These are phyloP conservation scores for Trebouxiophyceae sp. DNA, from an alignment of 163 green algal genomes.

Conservation along the genomic window DNA sequence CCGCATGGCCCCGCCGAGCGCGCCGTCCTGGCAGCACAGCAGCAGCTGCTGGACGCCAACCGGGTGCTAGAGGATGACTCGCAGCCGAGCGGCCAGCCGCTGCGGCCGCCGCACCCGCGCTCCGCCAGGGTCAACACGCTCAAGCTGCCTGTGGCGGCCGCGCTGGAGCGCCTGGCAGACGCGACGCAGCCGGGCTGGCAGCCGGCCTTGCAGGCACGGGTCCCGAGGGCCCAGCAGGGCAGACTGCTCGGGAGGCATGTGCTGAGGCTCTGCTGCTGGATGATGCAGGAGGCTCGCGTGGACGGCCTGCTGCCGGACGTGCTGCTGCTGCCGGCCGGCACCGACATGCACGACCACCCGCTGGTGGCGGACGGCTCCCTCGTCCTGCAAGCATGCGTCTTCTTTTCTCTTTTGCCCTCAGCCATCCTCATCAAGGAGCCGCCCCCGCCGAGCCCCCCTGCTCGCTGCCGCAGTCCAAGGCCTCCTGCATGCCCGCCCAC, in stretches of 20 bases:
- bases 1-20: conserved; percentile 38
- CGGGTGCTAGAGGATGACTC: no score
- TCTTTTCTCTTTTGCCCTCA: no score
- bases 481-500: conserved; percentile 83
- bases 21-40: conserved; percentile 12
- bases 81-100: no score
- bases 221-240: no score
- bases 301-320: conserved; percentile 68
- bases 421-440: no score
- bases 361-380: conserved; percentile 54
- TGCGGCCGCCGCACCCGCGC: neutral
- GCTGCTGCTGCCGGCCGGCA: conserved; percentile 68
- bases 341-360: conserved; percentile 78
- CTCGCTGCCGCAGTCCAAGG: conserved; percentile 82
- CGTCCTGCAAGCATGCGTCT: conserved; percentile 47
- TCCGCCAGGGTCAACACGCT: conserved; percentile 7
- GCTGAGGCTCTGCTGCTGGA: no score
- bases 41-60: conserved; percentile 1
- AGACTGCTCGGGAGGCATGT: no score
- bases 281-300: conserved; percentile 5
- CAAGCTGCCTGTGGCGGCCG: conserved; percentile 36
- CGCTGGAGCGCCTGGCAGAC: conserved; percentile 5
- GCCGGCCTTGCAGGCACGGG: conserved; percentile 39
- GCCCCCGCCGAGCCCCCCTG: no score
- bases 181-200: conserved; percentile 53